A percentile compares a stretch with the other conserved stretches of the same genome.
These are phyloP conservation scores for Kalanchoe fedtschenkoi DNA, from an alignment of 164 flowering plant genomes.

Conservation along the genomic window DNA sequence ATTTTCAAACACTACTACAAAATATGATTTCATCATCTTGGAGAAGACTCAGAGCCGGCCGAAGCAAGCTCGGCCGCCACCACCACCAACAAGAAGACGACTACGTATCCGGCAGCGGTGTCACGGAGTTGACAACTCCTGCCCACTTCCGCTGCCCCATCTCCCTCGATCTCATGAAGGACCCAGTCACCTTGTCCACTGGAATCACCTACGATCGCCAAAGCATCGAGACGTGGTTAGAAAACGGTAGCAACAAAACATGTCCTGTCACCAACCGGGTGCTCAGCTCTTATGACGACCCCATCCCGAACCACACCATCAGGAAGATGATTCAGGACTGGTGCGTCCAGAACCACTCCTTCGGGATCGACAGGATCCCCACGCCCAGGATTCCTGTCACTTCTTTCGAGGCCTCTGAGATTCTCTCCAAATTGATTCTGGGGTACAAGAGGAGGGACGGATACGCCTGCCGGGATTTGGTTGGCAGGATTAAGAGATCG, in stretches of 20 bases:
- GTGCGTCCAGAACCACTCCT: slow-evolving; percentile 57
- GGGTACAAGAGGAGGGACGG: slow-evolving; percentile 16
- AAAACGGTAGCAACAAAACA: slow-evolving; percentile 38
- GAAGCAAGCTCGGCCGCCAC: slow-evolving; percentile 8
- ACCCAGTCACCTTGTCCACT: slow-evolving; percentile 71
- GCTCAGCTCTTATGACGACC: slow-evolving; percentile 29
- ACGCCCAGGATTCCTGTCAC: slow-evolving; percentile 62
- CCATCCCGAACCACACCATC: slow-evolving; percentile 60
- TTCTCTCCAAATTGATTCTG: slow-evolving; percentile 20
- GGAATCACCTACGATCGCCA: slow-evolving; percentile 81
- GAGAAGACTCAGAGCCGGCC: slow-evolving; percentile 23
- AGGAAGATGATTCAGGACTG: slow-evolving; percentile 75
- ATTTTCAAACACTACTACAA: neutral
- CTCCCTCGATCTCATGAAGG: slow-evolving; percentile 82
- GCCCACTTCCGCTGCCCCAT: slow-evolving; percentile 70
- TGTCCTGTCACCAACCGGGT: slow-evolving; percentile 66
- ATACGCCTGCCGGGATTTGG: slow-evolving; percentile 20
- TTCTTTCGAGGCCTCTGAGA: slow-evolving; percentile 25
- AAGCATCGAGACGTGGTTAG: slow-evolving; percentile 74
- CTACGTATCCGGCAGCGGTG: neutral
- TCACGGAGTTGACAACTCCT: slow-evolving; percentile 38
- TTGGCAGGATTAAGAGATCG: slow-evolving; percentile 27
- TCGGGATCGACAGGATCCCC: slow-evolving; percentile 69
- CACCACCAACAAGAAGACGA: slow-evolving; percentile 12
- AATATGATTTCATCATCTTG: slow-evolving; percentile 37